Percentiles rank a stretch among this genome's conserved stretches.
Conservation (phyloP, 352 stramenopile species). For the Globisporangium spinosum region DNA sequence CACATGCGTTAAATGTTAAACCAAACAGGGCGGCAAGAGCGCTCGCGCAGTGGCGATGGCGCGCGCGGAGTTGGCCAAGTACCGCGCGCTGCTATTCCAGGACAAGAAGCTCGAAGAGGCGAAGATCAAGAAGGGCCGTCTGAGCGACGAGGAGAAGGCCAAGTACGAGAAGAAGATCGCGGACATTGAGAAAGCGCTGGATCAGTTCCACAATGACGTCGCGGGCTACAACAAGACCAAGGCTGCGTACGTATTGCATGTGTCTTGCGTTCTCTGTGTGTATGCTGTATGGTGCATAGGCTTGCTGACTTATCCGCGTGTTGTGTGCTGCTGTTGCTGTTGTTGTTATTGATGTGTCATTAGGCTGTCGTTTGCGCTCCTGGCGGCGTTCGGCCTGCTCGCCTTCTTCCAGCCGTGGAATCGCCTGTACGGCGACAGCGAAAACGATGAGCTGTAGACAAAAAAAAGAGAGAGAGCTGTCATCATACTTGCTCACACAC, state of each 20-base stretch:
- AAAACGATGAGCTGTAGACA: conserved; percentile 43
- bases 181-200: conserved; percentile 64
- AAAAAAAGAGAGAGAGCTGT: background rate
- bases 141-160: conserved; percentile 48
- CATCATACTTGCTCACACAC: background rate
- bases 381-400: conserved; percentile 56
- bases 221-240: conserved; percentile 80
- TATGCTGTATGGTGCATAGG: background rate
- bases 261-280: background rate
- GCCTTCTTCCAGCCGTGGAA: conserved; percentile 79
- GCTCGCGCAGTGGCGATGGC: conserved; percentile 73
- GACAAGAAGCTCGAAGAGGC: conserved; percentile 83
- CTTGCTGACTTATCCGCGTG: background rate
- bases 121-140: conserved; percentile 57
- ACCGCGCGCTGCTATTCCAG: conserved; percentile 71
- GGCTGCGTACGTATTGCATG: conserved; percentile 43
- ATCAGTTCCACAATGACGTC: conserved; percentile 73
- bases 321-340: background rate
- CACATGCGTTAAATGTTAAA: background rate
- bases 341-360: background rate
- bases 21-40: conserved; percentile 48
- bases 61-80: conserved; percentile 77
- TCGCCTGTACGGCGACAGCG: conserved; percentile 16
- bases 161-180: conserved; percentile 73
- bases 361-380: conserved; percentile 41